phyloP scores from a whole-genome alignment of 495 filamentous ascomycete genomes.

The Glonium stellatum region DNA sequence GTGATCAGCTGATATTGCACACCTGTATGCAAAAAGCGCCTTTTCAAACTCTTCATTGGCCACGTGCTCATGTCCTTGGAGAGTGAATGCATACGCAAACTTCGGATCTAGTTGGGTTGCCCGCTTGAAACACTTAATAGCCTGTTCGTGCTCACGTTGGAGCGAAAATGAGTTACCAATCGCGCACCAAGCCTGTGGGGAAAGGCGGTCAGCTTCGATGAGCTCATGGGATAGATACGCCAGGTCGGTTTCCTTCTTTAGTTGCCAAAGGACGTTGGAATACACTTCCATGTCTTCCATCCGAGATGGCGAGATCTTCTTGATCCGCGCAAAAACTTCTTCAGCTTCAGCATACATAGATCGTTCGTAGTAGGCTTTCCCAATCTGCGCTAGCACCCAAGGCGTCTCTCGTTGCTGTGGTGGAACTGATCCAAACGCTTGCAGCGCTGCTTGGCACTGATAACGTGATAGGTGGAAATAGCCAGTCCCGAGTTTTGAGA shows the following conservation, averaged over 20 bases:
- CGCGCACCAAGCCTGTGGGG: constrained; percentile 92
- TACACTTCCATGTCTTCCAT: constrained; percentile 95
- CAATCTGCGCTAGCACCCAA: constrained; percentile 89
- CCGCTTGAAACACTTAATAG: constrained; percentile 88
- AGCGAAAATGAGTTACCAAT: constrained; percentile 93
- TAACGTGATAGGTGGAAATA: constrained; percentile 72
- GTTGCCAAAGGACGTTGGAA: constrained; percentile 93
- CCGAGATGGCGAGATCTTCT: constrained; percentile 65
- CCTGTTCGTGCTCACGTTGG: constrained; percentile 90
- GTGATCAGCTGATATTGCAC: constrained; percentile 72
- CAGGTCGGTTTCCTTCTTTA: constrained; percentile 84
- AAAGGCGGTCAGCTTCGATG: constrained; percentile 74
- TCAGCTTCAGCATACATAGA: constrained; percentile 78
- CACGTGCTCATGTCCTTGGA: constrained; percentile 96
- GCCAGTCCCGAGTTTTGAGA: constrained; percentile 73
- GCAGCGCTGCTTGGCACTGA: constrained; percentile 66
- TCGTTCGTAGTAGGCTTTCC: constrained; percentile 82
- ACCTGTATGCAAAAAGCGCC: constrained; percentile 74
- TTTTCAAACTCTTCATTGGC: constrained; percentile 96
- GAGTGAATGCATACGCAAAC: constrained; percentile 90
- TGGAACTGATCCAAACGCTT: constrained; percentile 60
- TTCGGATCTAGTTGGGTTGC: constrained; percentile 82
- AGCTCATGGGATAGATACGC: constrained; percentile 88
- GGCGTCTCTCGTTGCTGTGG: constrained; percentile 79
- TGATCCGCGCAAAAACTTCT: constrained; percentile 70